Conservation (phyloP, 345 rosid species). For the Salix dunnii region DNA sequence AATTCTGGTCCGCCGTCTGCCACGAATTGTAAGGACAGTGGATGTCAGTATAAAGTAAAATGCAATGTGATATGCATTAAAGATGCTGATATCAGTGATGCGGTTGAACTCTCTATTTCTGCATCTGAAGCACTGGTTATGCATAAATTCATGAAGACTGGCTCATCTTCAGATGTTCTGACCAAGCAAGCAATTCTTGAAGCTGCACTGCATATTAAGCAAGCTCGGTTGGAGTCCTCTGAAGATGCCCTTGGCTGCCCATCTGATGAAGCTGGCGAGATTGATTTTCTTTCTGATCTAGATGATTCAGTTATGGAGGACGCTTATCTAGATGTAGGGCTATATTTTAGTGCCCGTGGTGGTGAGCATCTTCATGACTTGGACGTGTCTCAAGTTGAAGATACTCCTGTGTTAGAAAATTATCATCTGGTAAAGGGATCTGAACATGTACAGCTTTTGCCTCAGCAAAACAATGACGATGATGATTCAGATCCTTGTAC, state of each 20-base stretch:
- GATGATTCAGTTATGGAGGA: conserved; percentile 46
- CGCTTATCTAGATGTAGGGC: conserved; percentile 55
- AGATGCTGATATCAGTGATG: conserved; percentile 37
- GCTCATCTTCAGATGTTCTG: conserved; percentile 29
- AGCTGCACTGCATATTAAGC: conserved; percentile 52
- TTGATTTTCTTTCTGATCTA: conserved; percentile 35
- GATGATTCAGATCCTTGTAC: conserved; percentile 15
- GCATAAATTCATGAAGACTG: conserved; percentile 43
- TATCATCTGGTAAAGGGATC: conserved; percentile 9
- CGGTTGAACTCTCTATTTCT: conserved; percentile 57
- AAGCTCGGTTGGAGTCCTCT: conserved; percentile 45
- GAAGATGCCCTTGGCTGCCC: conserved; percentile 23
- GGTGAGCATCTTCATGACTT: conserved; percentile 20
- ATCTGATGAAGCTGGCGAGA: conserved; percentile 30
- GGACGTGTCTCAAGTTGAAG: conserved; percentile 46
- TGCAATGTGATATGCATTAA: conserved; percentile 16
- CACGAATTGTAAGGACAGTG: background rate
- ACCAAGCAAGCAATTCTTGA: conserved; percentile 45
- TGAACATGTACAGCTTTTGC: conserved; percentile 5
- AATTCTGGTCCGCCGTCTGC: conserved; percentile 9
- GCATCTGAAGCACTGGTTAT: conserved; percentile 70
- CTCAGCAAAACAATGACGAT: conserved; percentile 10
- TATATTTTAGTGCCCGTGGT: conserved; percentile 23
- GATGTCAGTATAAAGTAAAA: conserved; percentile 16
- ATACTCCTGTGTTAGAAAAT: conserved; percentile 37